Conservation (phyloP, 441 rosid species). For the Rhodomyrtus psidioides region DNA sequence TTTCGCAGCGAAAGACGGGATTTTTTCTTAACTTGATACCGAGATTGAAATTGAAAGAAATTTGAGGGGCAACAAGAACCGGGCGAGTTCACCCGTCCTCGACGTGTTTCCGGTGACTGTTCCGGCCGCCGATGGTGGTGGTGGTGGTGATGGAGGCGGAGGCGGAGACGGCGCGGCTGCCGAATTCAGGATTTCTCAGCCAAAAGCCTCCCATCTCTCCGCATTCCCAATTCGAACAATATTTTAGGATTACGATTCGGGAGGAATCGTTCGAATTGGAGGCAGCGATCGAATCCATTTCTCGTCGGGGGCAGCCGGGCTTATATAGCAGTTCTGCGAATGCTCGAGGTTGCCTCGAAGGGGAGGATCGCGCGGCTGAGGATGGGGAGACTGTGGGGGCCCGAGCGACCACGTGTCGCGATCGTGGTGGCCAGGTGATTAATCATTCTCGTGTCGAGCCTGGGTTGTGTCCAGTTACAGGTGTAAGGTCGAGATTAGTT, state of each 20-base stretch:
- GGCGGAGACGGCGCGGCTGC: background rate
- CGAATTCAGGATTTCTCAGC: background rate
- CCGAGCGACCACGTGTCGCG: background rate
- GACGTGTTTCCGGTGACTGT: conserved; percentile 9
- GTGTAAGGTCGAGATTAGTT: background rate
- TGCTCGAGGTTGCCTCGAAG: background rate
- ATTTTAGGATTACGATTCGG: background rate
- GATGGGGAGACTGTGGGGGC: background rate
- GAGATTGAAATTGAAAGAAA: background rate
- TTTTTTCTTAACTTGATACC: background rate
- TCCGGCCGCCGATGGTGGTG: conserved; percentile 2
- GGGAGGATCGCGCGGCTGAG: background rate
- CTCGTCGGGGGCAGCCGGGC: background rate
- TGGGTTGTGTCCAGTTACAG: background rate
- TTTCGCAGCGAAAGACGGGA: background rate
- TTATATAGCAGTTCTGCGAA: background rate
- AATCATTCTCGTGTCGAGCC: background rate
- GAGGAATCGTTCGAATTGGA: background rate
- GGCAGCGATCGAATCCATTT: background rate
- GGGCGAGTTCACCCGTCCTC: conserved; percentile 1
- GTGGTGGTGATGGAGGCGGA: background rate
- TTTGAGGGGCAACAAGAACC: background rate
- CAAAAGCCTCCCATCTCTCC: background rate
- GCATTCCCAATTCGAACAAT: background rate
- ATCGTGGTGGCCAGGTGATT: background rate